Percentiles rank a stretch among this genome's conserved stretches.
phyloP scores from a whole-genome alignment of 148 eudicot genomes.

The Rheum nobile region DNA sequence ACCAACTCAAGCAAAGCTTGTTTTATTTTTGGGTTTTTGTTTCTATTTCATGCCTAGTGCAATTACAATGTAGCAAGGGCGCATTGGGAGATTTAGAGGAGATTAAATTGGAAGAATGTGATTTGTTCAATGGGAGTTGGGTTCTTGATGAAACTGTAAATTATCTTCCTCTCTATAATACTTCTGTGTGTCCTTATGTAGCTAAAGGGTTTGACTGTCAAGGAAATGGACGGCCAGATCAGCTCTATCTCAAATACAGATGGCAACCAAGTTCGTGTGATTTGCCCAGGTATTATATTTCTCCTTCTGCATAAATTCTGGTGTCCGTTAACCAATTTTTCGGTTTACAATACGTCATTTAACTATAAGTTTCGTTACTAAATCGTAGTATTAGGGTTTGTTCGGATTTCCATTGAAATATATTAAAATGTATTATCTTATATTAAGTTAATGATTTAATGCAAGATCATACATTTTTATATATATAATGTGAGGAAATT shows the following conservation, averaged over 20 bases:
- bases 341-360: not conserved
- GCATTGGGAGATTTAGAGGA: not conserved
- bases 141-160: slow-evolving; percentile 15
- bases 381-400: no score
- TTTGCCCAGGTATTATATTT: slow-evolving; percentile 8
- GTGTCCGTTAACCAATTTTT: not conserved
- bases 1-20: not conserved
- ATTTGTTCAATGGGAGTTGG: slow-evolving; percentile 52
- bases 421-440: no score
- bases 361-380: no score
- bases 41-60: not conserved
- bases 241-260: slow-evolving; percentile 11
- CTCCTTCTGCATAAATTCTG: not conserved
- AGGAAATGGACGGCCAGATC: slow-evolving; percentile 16
- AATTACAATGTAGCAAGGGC: not conserved
- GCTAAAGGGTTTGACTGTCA: slow-evolving; percentile 12
- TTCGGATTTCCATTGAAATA: no score
- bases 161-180: slow-evolving; percentile 19
- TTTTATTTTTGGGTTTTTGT: not conserved
- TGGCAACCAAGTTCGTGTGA: slow-evolving; percentile 16
- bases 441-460: no score
- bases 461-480: no score
- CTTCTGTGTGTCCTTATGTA: not conserved
- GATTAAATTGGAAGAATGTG: slow-evolving; percentile 13
- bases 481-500: no score